These are phyloP conservation scores for Tuber microsphaerosporum DNA, from an alignment of 495 filamentous ascomycete species.

Conservation along the genomic window DNA sequence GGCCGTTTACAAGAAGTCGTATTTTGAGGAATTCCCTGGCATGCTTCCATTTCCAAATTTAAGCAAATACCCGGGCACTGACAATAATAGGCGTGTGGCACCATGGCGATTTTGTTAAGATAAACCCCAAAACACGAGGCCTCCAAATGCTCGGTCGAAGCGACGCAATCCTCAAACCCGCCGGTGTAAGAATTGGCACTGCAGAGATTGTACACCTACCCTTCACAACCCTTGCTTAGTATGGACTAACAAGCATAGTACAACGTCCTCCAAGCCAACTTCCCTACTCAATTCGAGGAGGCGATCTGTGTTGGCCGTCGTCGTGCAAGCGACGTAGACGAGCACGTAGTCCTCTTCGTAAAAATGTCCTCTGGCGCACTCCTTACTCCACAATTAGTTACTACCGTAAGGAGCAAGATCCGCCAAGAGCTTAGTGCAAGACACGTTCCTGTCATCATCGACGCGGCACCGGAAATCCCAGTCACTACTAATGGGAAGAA, in stretches of 20 bases:
- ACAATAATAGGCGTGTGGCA: constrained; percentile 59
- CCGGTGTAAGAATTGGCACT: constrained; percentile 68
- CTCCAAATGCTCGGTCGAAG: constrained; percentile 74
- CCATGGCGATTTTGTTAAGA: constrained; percentile 84
- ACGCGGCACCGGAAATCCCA: constrained; percentile 72
- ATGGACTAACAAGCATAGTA: constrained; percentile 46
- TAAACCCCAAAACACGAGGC: constrained; percentile 67
- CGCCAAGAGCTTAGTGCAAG: constrained; percentile 70
- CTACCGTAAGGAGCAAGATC: constrained; percentile 56
- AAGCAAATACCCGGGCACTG: constrained; percentile 20
- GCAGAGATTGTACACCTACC: constrained; percentile 57
- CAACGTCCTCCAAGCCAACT: constrained; percentile 75
- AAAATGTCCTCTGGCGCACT: constrained; percentile 56
- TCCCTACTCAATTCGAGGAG: constrained; percentile 68
- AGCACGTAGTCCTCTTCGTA: constrained; percentile 75
- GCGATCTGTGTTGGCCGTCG: constrained; percentile 76
- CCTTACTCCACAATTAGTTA: constrained; percentile 51
- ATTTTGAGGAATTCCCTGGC: constrained; percentile 73
- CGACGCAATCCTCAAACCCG: constrained; percentile 72
- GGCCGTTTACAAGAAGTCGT: constrained; percentile 68
- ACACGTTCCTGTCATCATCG: constrained; percentile 77
- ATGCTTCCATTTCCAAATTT: neutral
- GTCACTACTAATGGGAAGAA: constrained; percentile 91
- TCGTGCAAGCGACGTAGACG: constrained; percentile 65
- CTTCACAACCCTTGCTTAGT: no score